Conservation (phyloP, 371 early-diverging fungal genomes). For the Mucor racemosus region DNA sequence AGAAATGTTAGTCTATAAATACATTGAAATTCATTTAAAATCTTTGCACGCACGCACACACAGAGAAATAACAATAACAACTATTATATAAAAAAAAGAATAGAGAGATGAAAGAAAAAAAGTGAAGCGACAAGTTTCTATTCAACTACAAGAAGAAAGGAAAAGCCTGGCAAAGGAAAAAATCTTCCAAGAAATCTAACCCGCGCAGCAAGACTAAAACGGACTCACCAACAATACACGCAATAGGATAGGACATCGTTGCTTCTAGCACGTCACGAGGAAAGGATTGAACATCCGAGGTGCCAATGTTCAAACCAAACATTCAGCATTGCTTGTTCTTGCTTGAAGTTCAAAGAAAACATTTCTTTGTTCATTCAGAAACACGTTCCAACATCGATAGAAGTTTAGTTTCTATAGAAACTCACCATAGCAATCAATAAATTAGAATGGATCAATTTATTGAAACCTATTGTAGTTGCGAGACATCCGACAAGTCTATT, state of each 20-base stretch:
- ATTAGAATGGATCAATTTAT: slow-evolving; percentile 9
- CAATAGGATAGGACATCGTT: too few species aligned
- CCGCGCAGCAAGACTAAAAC: slow-evolving; percentile 1
- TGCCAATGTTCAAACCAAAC: too few species aligned
- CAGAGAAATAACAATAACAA: background rate
- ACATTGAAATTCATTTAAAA: background rate
- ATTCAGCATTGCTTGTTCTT: too few species aligned
- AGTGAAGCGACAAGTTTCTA: background rate
- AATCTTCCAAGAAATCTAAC: slow-evolving; percentile 9
- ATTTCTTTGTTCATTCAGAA: background rate
- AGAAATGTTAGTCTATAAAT: slow-evolving; percentile 1
- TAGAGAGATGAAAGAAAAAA: background rate
- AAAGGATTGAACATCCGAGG: too few species aligned
- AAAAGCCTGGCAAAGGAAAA: slow-evolving; percentile 4
- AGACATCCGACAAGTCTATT: slow-evolving; percentile 4
- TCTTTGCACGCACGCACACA: slow-evolving; percentile 1
- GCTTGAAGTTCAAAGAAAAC: too few species aligned
- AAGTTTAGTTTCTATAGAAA: too few species aligned
- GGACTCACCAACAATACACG: background rate
- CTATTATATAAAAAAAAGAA: background rate
- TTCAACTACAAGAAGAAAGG: slow-evolving; percentile 3
- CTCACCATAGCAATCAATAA: background rate
- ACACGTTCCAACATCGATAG: too few species aligned
- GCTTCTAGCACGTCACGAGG: too few species aligned
- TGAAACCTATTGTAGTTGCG: slow-evolving; percentile 14